Percentiles rank a stretch among this genome's conserved stretches.
phyloP scores from a whole-genome alignment of 2,329 filamentous ascomycete species.

The Penicillium freii region DNA sequence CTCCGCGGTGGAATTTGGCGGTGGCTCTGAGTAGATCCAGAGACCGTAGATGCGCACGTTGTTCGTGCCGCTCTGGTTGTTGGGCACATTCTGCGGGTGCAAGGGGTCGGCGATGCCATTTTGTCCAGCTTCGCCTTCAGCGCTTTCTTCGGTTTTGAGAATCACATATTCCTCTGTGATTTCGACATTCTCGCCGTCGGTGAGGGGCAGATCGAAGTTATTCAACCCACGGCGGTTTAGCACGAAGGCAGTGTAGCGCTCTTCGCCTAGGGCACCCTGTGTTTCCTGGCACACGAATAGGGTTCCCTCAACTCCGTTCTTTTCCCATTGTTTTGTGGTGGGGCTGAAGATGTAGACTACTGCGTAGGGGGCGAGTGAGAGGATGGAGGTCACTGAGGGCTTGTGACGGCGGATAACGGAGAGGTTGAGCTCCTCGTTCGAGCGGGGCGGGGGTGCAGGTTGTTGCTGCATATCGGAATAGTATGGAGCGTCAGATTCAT shows the following conservation, averaged over 20 bases:
- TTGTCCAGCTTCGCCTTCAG: constrained; percentile 23
- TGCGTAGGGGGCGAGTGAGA: constrained; percentile 79
- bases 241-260: constrained; percentile 61
- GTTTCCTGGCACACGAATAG: constrained; percentile 76
- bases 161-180: constrained; percentile 62
- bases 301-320: constrained; percentile 79
- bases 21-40: constrained; percentile 63
- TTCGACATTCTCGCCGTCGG: constrained; percentile 60
- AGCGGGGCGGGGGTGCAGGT: constrained; percentile 53
- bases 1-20: constrained; percentile 55
- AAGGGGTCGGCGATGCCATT: constrained; percentile 21
- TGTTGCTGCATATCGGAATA: constrained; percentile 37
- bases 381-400: constrained; percentile 68
- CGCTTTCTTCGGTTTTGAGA: constrained; percentile 48
- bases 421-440: constrained; percentile 84
- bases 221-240: constrained; percentile 70
- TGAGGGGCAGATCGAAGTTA: constrained; percentile 67
- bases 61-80: constrained; percentile 9
- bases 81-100: constrained; percentile 9
- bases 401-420: constrained; percentile 78
- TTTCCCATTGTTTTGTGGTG: constrained; percentile 71
- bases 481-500: constrained; percentile 64
- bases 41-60: constrained; percentile 55
- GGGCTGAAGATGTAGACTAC: constrained; percentile 79
- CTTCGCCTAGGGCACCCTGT: constrained; percentile 46